These are phyloP conservation scores for Punica granatum DNA, from an alignment of 345 rosid genomes.

Conservation along the genomic window DNA sequence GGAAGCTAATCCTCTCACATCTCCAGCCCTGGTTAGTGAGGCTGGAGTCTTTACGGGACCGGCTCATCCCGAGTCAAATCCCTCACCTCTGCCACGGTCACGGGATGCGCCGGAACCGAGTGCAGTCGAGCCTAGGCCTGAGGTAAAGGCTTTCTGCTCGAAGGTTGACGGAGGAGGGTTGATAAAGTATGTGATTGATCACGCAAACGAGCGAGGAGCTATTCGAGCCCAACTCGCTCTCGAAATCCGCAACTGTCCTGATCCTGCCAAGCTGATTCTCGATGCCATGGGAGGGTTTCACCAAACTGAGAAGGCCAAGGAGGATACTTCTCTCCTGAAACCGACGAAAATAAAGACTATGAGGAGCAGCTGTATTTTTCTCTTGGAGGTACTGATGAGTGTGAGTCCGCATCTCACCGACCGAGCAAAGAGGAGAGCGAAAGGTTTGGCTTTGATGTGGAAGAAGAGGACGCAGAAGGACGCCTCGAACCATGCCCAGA, in stretches of 20 bases:
- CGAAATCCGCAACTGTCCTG: conserved; percentile 31
- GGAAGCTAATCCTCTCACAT: background rate
- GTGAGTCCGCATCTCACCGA: conserved; percentile 15
- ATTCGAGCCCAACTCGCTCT: conserved; percentile 32
- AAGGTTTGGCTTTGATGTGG: conserved; percentile 52
- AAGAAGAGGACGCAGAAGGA: conserved; percentile 24
- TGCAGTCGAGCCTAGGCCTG: conserved; percentile 24
- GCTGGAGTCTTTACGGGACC: background rate
- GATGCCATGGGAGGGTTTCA: conserved; percentile 53
- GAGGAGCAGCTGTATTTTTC: conserved; percentile 40
- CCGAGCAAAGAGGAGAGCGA: conserved; percentile 49
- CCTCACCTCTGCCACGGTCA: background rate
- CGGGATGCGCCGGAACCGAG: conserved; percentile 1
- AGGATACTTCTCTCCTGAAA: conserved; percentile 4
- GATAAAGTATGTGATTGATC: conserved; percentile 30
- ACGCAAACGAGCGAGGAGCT: conserved; percentile 26
- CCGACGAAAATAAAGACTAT: conserved; percentile 2
- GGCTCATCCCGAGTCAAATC: no score
- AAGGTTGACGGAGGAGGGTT: conserved; percentile 54
- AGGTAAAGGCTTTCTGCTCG: conserved; percentile 47
- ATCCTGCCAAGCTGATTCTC: conserved; percentile 50
- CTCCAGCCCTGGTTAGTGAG: background rate
- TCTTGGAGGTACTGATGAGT: conserved; percentile 48
- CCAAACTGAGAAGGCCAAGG: conserved; percentile 15
- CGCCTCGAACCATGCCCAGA: conserved; percentile 21